Base-by-base conservation (phyloP, 805 yeast genomes). In the Komagataella phaffii region DNA sequence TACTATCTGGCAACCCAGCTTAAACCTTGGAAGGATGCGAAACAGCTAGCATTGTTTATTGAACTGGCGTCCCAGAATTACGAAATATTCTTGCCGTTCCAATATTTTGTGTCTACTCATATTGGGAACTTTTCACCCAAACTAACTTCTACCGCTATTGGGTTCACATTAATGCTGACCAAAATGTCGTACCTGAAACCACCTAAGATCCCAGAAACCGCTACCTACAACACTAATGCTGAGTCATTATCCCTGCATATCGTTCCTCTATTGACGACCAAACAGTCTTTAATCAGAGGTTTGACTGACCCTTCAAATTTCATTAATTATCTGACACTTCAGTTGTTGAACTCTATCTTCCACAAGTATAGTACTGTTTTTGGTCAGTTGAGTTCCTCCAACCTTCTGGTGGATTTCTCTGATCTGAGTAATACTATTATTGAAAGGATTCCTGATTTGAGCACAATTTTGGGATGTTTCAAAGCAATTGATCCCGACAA, bases 121-220 rank as follows among this genome's bases (percentile, higher is more conserved):
- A 80, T 81, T 51, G 89, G 90, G 17, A 70, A 80, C 17, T 84
- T 86, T 60, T 95, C 86, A 54, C 96, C 97, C 0, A 78, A 82
- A 49, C 67, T 85, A 52, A 73, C 91, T 1, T 81, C 91, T 10
- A 88, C 85, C 68, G 90, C 95, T 89, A 72, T 88, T 48, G 85
- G 93, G 6, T 84, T 78, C 64, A 76, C 88, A 1, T 69, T 83
- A 23, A 63, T 88, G 2, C 14, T 30, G 12, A 30, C 40, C 14
- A 30, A 30, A 30, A 30, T 30, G 40, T 30, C 40, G 14, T 30
- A 30, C 40, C 14, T 30, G n/a, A 14, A 30, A 10, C 40, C 40
- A 30, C 40, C 40, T 14, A 30, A 30, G n/a, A 30, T 30, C n/a
- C 40, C 40, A 8, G 40, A 30, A 8, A 30, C 14, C 3, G 40